Conservation (phyloP, 2,329 filamentous ascomycete genomes). For the Magnaporthiopsis poae region DNA sequence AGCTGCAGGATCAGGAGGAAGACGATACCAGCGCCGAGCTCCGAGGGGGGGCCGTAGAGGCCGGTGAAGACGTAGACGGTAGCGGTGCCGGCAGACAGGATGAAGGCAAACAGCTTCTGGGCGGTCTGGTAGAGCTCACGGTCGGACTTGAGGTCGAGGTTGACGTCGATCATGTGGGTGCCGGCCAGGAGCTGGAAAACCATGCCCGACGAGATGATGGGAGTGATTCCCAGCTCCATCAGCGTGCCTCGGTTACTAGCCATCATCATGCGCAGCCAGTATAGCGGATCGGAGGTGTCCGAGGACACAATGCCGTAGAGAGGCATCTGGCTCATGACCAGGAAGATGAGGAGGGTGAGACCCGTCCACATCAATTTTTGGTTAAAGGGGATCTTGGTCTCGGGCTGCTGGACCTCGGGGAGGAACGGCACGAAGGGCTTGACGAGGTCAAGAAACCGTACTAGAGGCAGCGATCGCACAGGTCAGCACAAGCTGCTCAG, state of each 20-base stretch:
- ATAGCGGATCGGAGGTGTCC: slow-evolving; percentile 93
- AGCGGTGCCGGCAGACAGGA: slow-evolving; percentile 92
- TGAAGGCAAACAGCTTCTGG: slow-evolving; percentile 97
- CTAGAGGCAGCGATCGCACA: slow-evolving; percentile 34
- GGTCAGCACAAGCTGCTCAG: slow-evolving; percentile 14
- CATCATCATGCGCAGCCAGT: slow-evolving; percentile 99
- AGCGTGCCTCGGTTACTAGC: slow-evolving; percentile 94
- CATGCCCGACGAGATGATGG: slow-evolving; percentile 99
- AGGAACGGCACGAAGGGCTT: slow-evolving; percentile 99
- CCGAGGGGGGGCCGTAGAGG: slow-evolving; percentile 91
- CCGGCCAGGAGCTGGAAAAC: slow-evolving; percentile 99
- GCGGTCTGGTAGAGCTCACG: slow-evolving; percentile 99
- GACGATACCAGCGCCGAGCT: slow-evolving; percentile 95
- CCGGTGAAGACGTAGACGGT: slow-evolving; percentile 97
- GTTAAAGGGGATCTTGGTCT: slow-evolving; percentile 98
- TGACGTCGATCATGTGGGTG: slow-evolving; percentile 99
- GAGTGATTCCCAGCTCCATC: slow-evolving; percentile 94
- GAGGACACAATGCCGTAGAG: slow-evolving; percentile 98
- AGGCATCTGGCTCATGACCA: slow-evolving; percentile 99
- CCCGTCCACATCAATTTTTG: slow-evolving; percentile 95
- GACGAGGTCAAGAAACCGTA: slow-evolving; percentile 98
- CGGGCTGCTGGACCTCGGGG: slow-evolving; percentile 95
- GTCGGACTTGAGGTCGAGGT: slow-evolving; percentile 99
- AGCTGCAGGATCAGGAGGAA: slow-evolving; percentile 97
- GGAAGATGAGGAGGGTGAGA: slow-evolving; percentile 91